Evolutionary conservation across 2,329 filamentous ascomycete genomes (phyloP).

Genomic region (Alternaria dauci): DNA sequence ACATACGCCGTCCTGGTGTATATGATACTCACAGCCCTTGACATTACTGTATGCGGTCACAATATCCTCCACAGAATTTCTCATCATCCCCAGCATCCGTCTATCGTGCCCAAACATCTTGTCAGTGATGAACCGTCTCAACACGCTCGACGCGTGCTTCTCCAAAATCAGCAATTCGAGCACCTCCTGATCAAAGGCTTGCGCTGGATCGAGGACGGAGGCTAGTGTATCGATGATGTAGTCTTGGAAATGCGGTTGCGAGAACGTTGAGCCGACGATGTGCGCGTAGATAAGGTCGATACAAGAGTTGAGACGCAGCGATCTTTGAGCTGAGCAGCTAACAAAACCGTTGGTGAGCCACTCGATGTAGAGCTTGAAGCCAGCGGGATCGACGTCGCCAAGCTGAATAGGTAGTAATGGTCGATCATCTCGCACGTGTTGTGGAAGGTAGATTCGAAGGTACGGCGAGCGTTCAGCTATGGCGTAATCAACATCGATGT

Average conservation of each 20-base stretch:
- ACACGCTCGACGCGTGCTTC: background rate
- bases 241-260: conserved; percentile 23
- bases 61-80: conserved; percentile 1
- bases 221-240: conserved; percentile 20
- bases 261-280: conserved; percentile 21
- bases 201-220: conserved; percentile 4
- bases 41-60: background rate
- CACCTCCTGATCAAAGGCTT: conserved; percentile 15
- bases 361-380: conserved; percentile 23
- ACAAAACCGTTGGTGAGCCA: conserved; percentile 16
- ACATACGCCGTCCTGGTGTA: conserved; percentile 11
- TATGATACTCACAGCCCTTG: conserved; percentile 19
- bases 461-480: conserved; percentile 17
- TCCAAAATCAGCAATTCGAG: conserved; percentile 18
- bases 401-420: conserved; percentile 8
- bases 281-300: conserved; percentile 29
- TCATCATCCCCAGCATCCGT: conserved; percentile 19
- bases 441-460: conserved; percentile 13
- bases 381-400: conserved; percentile 16
- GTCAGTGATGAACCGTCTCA: conserved; percentile 15
- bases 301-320: conserved; percentile 12
- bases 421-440: background rate
- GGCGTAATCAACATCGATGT: conserved; percentile 4
- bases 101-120: conserved; percentile 22
- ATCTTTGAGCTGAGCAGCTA: background rate